phyloP scores from a whole-genome alignment of 495 filamentous ascomycete species.

The Tuber aestivum region DNA sequence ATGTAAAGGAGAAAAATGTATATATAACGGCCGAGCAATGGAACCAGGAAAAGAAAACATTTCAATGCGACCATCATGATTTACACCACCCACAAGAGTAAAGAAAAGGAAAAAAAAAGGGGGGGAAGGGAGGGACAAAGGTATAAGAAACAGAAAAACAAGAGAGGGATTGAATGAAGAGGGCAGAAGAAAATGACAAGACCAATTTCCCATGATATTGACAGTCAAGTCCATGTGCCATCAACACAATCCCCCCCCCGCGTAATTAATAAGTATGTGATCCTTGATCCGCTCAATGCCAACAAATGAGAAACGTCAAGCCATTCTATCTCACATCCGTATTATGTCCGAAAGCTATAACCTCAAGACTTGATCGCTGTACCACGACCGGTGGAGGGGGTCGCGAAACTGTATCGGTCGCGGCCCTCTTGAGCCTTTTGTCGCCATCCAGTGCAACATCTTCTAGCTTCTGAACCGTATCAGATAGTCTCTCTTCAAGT shows the following conservation, averaged over 20 bases:
- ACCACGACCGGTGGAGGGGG: constrained; percentile 18
- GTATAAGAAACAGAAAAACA: constrained; percentile 22
- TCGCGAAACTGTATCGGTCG: constrained; percentile 30
- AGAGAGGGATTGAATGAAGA: constrained; percentile 1
- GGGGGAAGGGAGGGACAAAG: too few species aligned
- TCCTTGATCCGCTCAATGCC: background rate
- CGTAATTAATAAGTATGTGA: constrained; percentile 2
- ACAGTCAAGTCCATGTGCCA: background rate
- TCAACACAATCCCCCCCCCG: background rate
- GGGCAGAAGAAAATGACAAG: background rate
- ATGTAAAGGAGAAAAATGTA: constrained; percentile 5
- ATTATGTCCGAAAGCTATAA: constrained; percentile 20
- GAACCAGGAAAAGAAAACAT: constrained; percentile 10
- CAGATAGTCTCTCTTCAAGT: constrained; percentile 32
- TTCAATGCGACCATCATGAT: constrained; percentile 37
- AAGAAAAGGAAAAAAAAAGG: constrained; percentile 27
- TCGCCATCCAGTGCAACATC: constrained; percentile 33
- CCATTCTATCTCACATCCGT: constrained; percentile 6
- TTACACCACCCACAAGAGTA: constrained; percentile 34
- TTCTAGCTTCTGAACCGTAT: constrained; percentile 33
- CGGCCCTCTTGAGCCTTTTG: constrained; percentile 23
- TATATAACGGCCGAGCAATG: constrained; percentile 9
- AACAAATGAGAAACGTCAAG: constrained; percentile 14
- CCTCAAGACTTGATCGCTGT: constrained; percentile 26
- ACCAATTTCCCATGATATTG: background rate